Base-by-base conservation (phyloP, 2,329 filamentous ascomycete species). In the Orbilia quercus region DNA sequence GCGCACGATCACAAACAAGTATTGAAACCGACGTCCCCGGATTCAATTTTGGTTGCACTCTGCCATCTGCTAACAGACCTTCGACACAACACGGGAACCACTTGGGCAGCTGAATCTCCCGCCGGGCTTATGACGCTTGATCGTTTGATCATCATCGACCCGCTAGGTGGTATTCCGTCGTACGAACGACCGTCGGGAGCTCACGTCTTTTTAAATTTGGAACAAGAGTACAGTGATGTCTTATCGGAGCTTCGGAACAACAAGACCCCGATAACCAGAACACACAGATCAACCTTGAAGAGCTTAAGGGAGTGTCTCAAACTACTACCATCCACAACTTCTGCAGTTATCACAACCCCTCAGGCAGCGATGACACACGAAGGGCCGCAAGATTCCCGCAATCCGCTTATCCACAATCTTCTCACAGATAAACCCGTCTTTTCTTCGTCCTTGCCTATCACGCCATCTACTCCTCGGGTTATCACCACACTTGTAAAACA, bases 371-470 rank as follows among this genome's bases (percentile, higher is more conserved):
- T 93, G 48, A 67, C 74, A 1, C 64, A 75, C 14, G 62, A 62
- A 36, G 60, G 62, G 2, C 70, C 70, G 11, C 70, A 74, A 18
- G 60, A 64, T 31, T 48, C 48, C 23, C 86, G 86, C 78, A 99
- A 99, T 77, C 92, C 93, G 0, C 83, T 99, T 1, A 95, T 99
- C 48, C 92, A 99, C 81, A 98, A 97, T 78, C 87, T 99, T 0
- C 85, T 99, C 7, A 99, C 95, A 1, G 95, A 99, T 81, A 96
- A 96, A 78, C 94, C 95, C 0, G 86, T 93, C 12, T 90, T 92
- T 76, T 98, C 95, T 0, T 95, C 95, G 0, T 99, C 95, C 0
- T 84, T 99, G 0, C 95, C 95, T 0, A 84, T 88, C 5, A 77
- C 79, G 16, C 75, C 80, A 16, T 78, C 79, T 58, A 78, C 79